Conservation (phyloP, 2,329 filamentous ascomycete species). For the Clonostachys rhizophaga region DNA sequence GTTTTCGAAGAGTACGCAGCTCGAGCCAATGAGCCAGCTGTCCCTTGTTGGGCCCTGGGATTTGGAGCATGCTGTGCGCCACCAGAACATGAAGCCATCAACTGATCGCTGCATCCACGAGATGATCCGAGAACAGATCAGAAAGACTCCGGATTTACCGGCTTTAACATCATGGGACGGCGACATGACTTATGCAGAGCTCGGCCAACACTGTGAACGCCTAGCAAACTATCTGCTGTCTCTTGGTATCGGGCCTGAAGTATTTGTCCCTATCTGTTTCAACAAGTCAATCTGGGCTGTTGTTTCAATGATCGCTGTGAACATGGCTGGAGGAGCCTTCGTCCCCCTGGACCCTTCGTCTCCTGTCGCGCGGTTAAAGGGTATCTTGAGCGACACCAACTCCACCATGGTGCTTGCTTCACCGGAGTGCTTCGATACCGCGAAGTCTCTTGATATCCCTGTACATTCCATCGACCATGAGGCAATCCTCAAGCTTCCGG, state of each 20-base stretch:
- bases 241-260: background rate
- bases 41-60: background rate
- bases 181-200: constrained; percentile 10
- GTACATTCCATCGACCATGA: no score
- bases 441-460: no score
- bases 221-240: constrained; percentile 8
- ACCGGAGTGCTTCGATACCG: background rate
- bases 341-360: constrained; percentile 14
- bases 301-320: constrained; percentile 14
- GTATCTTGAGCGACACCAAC: constrained; percentile 3
- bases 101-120: background rate
- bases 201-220: constrained; percentile 9
- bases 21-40: background rate
- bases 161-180: background rate
- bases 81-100: background rate
- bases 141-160: background rate
- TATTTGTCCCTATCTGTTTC: constrained; percentile 14
- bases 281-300: constrained; percentile 17
- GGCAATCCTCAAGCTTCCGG: no score
- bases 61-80: background rate
- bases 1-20: background rate
- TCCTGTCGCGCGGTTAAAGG: constrained; percentile 1
- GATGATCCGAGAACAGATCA: background rate
- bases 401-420: constrained; percentile 1
- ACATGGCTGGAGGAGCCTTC: constrained; percentile 19